Evolutionary conservation across 2,329 filamentous ascomycete species (phyloP), one percentile per base, ranked within the genome.

Genomic region (Colletotrichum spinosum): DNA sequence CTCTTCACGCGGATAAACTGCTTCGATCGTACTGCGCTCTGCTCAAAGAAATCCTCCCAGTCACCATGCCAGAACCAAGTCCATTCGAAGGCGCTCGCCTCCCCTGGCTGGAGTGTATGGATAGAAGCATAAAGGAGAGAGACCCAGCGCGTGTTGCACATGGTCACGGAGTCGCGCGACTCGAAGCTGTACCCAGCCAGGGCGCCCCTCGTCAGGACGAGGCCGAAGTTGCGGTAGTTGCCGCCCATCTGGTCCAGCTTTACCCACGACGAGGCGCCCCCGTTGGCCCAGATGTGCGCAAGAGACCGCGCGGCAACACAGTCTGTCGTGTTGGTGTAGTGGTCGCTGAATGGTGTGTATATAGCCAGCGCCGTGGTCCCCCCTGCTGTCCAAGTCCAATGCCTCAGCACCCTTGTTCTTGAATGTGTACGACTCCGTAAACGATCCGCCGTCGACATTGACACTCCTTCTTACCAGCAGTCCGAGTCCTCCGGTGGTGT

Each of bases 201-300:
- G 2, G 65, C 45, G 4, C 65, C 61, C 8, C 51, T 60, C 8
- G 62, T 62, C 12, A 67, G 17, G 4, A 67, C 62, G 5, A 67
- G 13, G 1, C 61, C 65, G 1, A 67, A 46, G 37, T 66, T 51
- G 13, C 62, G 56, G 11, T 57, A 53, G 1, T 41, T 53, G 1
- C 65, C 61, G 3, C 62, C 61, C 65, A 66, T 66, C 13, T 66
- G 65, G 39, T 11, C 48, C 46, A 66, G 35, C 50, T 66, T 67
- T 3, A 66, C 56, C 62, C 62, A 66, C 5, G 52, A 17, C 4
- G 55, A 65, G 17, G 41, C 41, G 1, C 65, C 65, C 1, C 61
- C 65, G 13, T 55, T 49, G 6, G 53, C 62, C 62, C 62, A 67
- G 2, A 58, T 9, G 4, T 57, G 61, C 1, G 65, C 65, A 39